Conservation (phyloP, 768 basidiomycete genomes). For the Rhodocollybia butyracea region DNA sequence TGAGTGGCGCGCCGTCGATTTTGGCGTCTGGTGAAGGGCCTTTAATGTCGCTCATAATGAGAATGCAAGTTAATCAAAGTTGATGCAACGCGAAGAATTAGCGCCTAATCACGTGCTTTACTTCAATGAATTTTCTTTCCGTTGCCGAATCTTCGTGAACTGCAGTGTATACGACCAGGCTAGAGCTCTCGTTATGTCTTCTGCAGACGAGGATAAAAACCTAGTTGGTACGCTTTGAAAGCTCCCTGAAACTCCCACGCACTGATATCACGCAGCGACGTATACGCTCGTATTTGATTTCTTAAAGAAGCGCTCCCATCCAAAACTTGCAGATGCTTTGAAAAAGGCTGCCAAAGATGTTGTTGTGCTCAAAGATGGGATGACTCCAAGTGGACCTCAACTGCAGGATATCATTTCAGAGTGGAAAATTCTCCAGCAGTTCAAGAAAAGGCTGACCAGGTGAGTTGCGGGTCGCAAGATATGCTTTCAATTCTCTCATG, state of each 20-base stretch:
- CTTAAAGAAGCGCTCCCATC: conserved; percentile 59
- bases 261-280: conserved; percentile 42
- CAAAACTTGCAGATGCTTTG: conserved; percentile 68
- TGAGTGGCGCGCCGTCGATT: conserved; percentile 77
- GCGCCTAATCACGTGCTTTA: neutral
- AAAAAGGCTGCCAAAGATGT: conserved; percentile 69
- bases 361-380: conserved; percentile 57
- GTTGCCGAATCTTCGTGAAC: neutral
- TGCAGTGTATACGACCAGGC: too few species aligned
- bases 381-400: conserved; percentile 43
- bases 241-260: neutral
- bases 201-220: conserved; percentile 32
- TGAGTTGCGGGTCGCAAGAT: conserved; percentile 16
- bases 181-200: conserved; percentile 31
- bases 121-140: neutral
- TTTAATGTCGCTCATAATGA: conserved; percentile 59
- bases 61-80: neutral
- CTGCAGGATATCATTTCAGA: conserved; percentile 63
- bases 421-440: conserved; percentile 44
- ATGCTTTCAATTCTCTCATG: conserved; percentile 16
- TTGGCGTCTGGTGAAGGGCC: conserved; percentile 59
- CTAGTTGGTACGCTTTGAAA: conserved; percentile 44
- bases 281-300: conserved; percentile 79
- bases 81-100: too few species aligned
- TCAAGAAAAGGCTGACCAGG: conserved; percentile 20